Evolutionary conservation across 1,284 basidiomycete species (phyloP).

Genomic region (Fomitopsis pinicola): DNA sequence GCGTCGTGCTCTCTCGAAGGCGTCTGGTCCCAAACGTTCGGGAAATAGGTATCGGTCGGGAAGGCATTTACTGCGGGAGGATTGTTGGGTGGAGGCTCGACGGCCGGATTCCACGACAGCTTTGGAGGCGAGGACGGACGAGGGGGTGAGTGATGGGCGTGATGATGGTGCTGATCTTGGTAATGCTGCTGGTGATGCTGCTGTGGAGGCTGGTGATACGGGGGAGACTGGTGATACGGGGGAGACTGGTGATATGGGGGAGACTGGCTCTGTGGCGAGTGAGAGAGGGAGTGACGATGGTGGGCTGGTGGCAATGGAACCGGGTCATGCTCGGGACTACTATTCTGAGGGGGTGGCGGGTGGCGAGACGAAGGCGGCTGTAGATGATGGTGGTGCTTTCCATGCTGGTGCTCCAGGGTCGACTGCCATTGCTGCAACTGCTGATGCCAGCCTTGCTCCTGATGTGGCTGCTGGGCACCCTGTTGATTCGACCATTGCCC

Average conservation of each 20-base stretch:
- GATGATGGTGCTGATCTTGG: slow-evolving; percentile 14
- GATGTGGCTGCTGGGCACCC: neutral
- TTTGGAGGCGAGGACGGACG: slow-evolving; percentile 59
- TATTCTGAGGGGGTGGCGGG: slow-evolving; percentile 13
- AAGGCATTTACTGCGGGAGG: slow-evolving; percentile 50
- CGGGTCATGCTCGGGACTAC: slow-evolving; percentile 10
- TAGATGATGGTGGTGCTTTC: slow-evolving; percentile 8
- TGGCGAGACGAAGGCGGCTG: slow-evolving; percentile 5
- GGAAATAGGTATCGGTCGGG: slow-evolving; percentile 65
- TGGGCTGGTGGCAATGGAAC: slow-evolving; percentile 5
- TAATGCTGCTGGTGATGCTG: slow-evolving; percentile 17
- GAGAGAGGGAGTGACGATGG: slow-evolving; percentile 10
- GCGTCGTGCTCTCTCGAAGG: slow-evolving; percentile 36
- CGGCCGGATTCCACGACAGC: slow-evolving; percentile 62
- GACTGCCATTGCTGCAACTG: slow-evolving; percentile 7
- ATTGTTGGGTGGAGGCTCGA: slow-evolving; percentile 68
- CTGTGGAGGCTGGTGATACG: slow-evolving; percentile 12
- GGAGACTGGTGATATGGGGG: neutral
- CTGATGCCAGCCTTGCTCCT: neutral
- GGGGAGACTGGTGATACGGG: slow-evolving; percentile 1
- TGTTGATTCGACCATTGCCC: neutral
- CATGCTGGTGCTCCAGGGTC: slow-evolving; percentile 11
- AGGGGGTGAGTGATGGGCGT: slow-evolving; percentile 20
- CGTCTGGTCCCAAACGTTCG: slow-evolving; percentile 68
- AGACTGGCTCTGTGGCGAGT: neutral